Evolutionary conservation across 805 yeast genomes (phyloP), one percentile per base, ranked within the genome.

Genomic region (Yamadazyma laniorum): DNA sequence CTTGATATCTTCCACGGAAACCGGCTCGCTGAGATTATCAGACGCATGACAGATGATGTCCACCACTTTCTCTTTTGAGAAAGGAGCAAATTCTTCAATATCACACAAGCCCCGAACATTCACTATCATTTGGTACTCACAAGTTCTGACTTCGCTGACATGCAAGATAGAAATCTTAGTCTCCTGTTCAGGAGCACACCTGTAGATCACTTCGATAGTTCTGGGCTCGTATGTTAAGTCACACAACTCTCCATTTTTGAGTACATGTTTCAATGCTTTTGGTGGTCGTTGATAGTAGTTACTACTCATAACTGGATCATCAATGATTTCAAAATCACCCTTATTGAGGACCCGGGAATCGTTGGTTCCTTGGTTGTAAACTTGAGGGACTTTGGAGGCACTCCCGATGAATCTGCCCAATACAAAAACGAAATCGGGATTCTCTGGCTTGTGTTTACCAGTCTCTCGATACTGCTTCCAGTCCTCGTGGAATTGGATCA

Each of bases 151-250:
- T 54, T 82, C 89, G 34, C 59, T 59, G 3, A 78, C 66, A 51
- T 71, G 70, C 7, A 61, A 38, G n/a, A 66, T 56, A 18, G 48
- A 42, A 11, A 12, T 8, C 18, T 11, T 19, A n/a, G 6, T 11
- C 2, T 35, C 29, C 21, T 9, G 9, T 16, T 13, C 13, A 3
- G 69, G 67, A 41, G 73, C 74, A 55, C 91, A 84, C 25, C 67
- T 63, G 52, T 76, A 82, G 34, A 71, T 72, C 4, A 84, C 59
- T 39, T 80, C 84, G 3, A 76, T 63, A 3, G 65, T 52, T 36
- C 91, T 67, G 2, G 74, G 74, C 18, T 59, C 53, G 2, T 67
- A 67, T 0, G 85, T 80, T 32, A 79, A 53, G 48, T 79, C 85
- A 58, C 93, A 84, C 3, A 62, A 37, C 15, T 73, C 72, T 6